Conservation (phyloP, 2,329 filamentous ascomycete genomes). For the Penicillium sp. region DNA sequence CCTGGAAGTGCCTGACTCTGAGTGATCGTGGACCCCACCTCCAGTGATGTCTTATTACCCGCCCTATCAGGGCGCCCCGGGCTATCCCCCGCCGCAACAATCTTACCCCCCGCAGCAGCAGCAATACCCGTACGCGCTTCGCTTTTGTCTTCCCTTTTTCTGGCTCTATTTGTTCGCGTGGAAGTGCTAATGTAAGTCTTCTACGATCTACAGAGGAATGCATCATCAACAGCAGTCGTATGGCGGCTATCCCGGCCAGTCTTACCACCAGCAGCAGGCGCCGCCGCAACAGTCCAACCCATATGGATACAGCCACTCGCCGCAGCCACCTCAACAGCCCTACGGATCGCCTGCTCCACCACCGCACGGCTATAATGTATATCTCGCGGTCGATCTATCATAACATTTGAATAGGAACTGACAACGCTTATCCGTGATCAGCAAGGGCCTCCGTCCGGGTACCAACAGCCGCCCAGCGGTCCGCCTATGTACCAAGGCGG, state of each 20-base stretch:
- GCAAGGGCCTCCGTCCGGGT: constrained; percentile 39
- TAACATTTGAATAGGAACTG: not conserved
- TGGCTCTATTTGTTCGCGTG: not conserved
- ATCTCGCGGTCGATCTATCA: constrained; percentile 18
- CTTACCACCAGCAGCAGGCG: constrained; percentile 54
- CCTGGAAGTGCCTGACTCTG: constrained; percentile 17
- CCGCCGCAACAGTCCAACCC: constrained; percentile 44
- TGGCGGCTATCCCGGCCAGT: constrained; percentile 48
- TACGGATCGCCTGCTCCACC: constrained; percentile 40
- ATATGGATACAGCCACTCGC: constrained; percentile 55
- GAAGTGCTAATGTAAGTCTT: constrained; percentile 11
- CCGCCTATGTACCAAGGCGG: constrained; percentile 49
- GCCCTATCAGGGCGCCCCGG: constrained; percentile 62
- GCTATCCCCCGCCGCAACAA: constrained; percentile 59
- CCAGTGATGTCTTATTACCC: constrained; percentile 68
- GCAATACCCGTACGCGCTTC: constrained; percentile 47
- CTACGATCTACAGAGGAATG: constrained; percentile 36
- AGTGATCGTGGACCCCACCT: constrained; percentile 11
- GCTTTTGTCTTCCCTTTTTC: constrained; percentile 22
- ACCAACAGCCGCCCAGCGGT: constrained; percentile 44
- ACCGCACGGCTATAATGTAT: constrained; percentile 47
- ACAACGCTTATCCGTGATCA: constrained; percentile 13
- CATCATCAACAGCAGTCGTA: constrained; percentile 44
- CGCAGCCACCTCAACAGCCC: constrained; percentile 42
- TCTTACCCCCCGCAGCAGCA: constrained; percentile 50